A percentile compares a stretch with the other conserved stretches of the same genome.
These are phyloP conservation scores for Diplosphaera chodatii DNA, from an alignment of 139 green algal genomes.

Conservation along the genomic window DNA sequence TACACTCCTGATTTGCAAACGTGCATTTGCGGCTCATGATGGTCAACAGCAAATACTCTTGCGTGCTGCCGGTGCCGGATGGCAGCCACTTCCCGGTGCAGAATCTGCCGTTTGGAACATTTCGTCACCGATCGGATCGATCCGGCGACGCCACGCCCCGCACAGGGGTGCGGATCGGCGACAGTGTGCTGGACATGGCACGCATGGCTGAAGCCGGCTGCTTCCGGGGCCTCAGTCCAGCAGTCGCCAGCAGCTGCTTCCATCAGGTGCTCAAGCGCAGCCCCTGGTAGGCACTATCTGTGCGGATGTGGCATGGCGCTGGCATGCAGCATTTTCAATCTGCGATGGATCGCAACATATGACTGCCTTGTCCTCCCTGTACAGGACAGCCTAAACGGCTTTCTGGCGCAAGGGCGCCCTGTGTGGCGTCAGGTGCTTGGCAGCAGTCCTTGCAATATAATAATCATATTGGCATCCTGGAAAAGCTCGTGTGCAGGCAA, in stretches of 20 bases:
- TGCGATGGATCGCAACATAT: too few relatives aligned
- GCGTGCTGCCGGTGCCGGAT: slow-evolving; percentile 6
- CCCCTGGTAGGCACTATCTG: too few relatives aligned
- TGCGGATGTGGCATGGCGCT: too few relatives aligned
- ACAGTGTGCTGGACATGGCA: slow-evolving; percentile 68
- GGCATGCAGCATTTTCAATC: too few relatives aligned
- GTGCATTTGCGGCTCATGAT: too few relatives aligned
- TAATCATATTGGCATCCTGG: too few relatives aligned
- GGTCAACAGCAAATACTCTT: too few relatives aligned
- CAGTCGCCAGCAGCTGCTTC: slow-evolving; percentile 17
- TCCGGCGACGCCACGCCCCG: background rate
- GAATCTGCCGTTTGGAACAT: slow-evolving; percentile 85
- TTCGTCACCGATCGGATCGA: slow-evolving; percentile 12
- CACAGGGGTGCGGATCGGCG: slow-evolving; percentile 70
- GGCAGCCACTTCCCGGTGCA: slow-evolving; percentile 58
- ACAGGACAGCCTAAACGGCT: slow-evolving; percentile 73
- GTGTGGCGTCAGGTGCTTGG: slow-evolving; percentile 73
- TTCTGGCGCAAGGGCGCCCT: slow-evolving; percentile 68
- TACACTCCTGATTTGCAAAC: too few relatives aligned
- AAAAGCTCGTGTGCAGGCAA: too few relatives aligned
- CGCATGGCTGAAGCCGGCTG: slow-evolving; percentile 39
- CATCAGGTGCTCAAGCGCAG: slow-evolving; percentile 14
- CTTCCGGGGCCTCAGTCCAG: slow-evolving; percentile 22
- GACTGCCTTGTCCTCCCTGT: too few relatives aligned
- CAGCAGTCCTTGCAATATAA: too few relatives aligned